Conservation (phyloP, 208 protist species). For the Entamoeba moshkovskii region DNA sequence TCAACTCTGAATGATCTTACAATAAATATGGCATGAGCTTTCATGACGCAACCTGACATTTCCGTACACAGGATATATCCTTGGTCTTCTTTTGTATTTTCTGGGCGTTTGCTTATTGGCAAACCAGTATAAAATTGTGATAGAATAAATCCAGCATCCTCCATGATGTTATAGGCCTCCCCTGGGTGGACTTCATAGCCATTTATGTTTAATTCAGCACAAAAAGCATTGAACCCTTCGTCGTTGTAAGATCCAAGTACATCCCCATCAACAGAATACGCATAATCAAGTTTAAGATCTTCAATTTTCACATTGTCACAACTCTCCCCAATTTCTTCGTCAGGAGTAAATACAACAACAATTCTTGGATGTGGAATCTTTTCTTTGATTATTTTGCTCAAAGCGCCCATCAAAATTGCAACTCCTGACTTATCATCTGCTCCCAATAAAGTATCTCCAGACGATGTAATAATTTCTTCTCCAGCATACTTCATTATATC, state of each 20-base stretch:
- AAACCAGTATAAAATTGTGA: neutral
- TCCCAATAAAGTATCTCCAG: neutral
- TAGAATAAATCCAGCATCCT: neutral
- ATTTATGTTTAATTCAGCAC: neutral
- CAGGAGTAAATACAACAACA: neutral
- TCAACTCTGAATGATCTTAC: neutral
- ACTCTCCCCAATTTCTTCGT: conserved; percentile 1
- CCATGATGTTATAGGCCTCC: neutral
- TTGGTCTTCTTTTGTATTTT: neutral
- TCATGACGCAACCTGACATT: neutral
- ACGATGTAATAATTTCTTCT: neutral
- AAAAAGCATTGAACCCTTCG: neutral
- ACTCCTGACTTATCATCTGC: conserved; percentile 7
- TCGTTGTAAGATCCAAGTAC: neutral
- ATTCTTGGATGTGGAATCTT: neutral
- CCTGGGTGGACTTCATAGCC: neutral
- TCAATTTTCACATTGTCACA: neutral
- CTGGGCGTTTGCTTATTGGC: neutral
- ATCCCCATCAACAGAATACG: conserved; percentile 3
- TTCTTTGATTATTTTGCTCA: neutral
- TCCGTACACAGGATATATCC: neutral
- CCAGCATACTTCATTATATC: neutral
- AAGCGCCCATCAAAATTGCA: neutral
- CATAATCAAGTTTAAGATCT: neutral
- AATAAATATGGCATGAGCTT: neutral